Evolutionary conservation across 306 rosid species (phyloP), one percentile per base, ranked within the genome.

Genomic region (Morella rubra): DNA sequence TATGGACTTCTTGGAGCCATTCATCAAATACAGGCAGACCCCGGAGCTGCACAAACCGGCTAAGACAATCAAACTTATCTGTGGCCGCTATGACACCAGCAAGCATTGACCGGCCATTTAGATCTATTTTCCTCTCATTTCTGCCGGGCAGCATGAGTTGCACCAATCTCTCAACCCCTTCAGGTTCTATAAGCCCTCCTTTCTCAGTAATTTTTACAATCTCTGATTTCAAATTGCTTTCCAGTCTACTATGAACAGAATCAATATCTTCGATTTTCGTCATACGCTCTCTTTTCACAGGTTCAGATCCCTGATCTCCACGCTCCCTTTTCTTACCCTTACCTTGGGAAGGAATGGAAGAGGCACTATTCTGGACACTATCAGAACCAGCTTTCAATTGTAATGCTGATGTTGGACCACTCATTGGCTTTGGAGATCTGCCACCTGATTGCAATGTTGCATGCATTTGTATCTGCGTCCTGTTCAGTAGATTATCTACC

Each of bases 1-100:
- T 91, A 60, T 91, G 95, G 50, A 80, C 95, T 74, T 93, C 96
- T 75, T 93, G 98, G 58, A 93, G 96, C 98, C 98, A 93, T 69
- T 89, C 98, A 89, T 93, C 95, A 80, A 89, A 79, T 40, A 91
- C 96, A 69, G 87, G 88, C 80, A 93, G 84, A 76, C 98, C 98
- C 86, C 64, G 84, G 45, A 80, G 87, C 75, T 91, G 93, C 76
- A 93, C 87, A 86, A 93, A 93, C 86, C 59, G 81, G 69, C 78
- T 81, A 71, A 93, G 95, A 74, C 93, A 93, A 70, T 91, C 96
- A 6, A 76, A 27, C 50, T 87, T 86, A 58, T 93, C 95, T 42
- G 98, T 93, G 51, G 83, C 89, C 37, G 95, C 90, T 72, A 93
- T 83, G 44, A 93, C 96, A 74, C 87, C 90, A 60, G 88, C 95